phyloP scores from a whole-genome alignment of 768 basidiomycete species.

The Mycena vitilis region DNA sequence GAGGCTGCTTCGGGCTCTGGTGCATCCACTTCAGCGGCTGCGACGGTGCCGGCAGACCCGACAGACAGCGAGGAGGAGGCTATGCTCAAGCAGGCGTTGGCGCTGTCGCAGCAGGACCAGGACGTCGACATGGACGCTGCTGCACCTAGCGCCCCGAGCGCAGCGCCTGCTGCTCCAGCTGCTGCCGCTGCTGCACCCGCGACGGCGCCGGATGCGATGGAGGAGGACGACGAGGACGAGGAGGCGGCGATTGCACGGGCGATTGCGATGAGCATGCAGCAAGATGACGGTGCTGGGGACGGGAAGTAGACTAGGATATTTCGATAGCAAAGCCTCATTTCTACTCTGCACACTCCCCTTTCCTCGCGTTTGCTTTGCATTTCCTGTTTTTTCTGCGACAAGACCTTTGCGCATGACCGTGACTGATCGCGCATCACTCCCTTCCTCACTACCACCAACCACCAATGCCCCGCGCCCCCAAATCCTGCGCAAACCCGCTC shows the following conservation, averaged over 20 bases:
- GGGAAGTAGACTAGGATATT: conserved; percentile 17
- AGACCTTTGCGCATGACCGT: neutral
- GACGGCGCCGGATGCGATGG: conserved; percentile 42
- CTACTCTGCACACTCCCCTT: neutral
- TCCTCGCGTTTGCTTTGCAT: neutral
- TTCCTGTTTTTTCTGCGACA: no score
- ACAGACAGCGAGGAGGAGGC: conserved; percentile 83
- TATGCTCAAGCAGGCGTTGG: conserved; percentile 80
- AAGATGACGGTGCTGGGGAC: conserved; percentile 16
- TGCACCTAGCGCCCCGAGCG: conserved; percentile 13
- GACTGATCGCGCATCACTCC: conserved; percentile 5
- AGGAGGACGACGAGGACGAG: conserved; percentile 72
- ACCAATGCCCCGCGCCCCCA: conserved; percentile 24
- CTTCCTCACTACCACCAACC: neutral
- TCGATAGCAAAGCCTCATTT: neutral
- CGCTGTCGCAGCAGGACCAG: conserved; percentile 69
- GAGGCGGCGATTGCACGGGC: conserved; percentile 92
- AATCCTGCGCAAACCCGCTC: conserved; percentile 28
- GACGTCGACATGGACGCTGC: conserved; percentile 57
- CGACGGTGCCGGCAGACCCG: conserved; percentile 52
- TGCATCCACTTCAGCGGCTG: conserved; percentile 35
- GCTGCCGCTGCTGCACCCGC: conserved; percentile 7
- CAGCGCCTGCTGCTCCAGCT: conserved; percentile 19
- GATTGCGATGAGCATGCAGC: conserved; percentile 93
- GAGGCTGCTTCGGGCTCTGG: conserved; percentile 58